Evolutionary conservation across 352 stramenopile genomes (phyloP).

Genomic region (Phytopythium aichiense): DNA sequence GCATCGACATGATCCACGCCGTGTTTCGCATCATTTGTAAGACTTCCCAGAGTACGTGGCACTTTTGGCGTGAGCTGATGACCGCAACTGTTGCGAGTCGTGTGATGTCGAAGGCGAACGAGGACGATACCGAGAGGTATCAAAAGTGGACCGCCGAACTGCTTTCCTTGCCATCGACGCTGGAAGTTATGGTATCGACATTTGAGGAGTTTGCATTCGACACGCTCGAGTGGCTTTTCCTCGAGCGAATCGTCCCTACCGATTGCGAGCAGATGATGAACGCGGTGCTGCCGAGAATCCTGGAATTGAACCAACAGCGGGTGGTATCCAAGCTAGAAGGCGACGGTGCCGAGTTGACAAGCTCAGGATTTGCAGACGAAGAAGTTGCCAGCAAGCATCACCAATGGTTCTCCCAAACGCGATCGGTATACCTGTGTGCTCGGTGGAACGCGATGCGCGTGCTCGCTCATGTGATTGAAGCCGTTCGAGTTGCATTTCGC

Average conservation of each 20-base stretch:
- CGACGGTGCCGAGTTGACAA: not conserved
- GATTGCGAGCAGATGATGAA: not conserved
- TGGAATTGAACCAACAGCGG: not conserved
- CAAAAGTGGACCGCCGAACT: not conserved
- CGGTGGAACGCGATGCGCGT: slow-evolving; percentile 36
- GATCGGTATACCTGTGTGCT: slow-evolving; percentile 17
- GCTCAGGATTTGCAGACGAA: too few species aligned
- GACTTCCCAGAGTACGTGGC: not conserved
- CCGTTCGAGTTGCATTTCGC: not conserved
- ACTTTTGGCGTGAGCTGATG: slow-evolving; percentile 2
- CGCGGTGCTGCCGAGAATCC: not conserved
- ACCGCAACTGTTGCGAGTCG: not conserved
- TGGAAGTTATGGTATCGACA: not conserved
- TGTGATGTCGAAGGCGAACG: not conserved
- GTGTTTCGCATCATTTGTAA: not conserved
- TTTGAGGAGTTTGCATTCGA: not conserved
- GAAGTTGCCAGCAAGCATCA: too few species aligned
- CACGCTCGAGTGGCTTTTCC: slow-evolving; percentile 1
- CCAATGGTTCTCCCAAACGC: not conserved
- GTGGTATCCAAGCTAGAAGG: not conserved
- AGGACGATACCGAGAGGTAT: not conserved
- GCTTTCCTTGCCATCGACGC: not conserved
- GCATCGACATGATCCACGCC: slow-evolving; percentile 19
- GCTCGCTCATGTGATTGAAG: not conserved
- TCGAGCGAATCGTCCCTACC: not conserved